Evolutionary conservation across 805 yeast species (phyloP), one percentile per base, ranked within the genome.

Genomic region (Hanseniaspora lachancei): DNA sequence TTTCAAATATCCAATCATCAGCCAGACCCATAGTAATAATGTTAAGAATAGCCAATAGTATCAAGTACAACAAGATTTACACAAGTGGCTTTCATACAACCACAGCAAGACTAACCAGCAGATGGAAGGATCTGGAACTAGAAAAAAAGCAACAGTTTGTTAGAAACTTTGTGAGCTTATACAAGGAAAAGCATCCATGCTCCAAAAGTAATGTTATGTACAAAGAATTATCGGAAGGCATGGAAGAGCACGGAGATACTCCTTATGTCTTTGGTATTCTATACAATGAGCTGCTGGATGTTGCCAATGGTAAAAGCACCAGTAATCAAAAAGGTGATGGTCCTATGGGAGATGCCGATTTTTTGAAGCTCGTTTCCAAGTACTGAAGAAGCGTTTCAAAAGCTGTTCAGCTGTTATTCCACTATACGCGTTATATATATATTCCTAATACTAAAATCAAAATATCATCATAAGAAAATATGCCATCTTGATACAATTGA

Each of bases 201-300:
- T 64, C 68, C 10, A 69, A 69, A 60, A 69, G 71, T 51, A 69
- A 70, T 57, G 64, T 63, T 12, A 63, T 62, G 65, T 68, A 68
- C 57, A 64, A 63, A 32, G 67, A 67, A n/a, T 48, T 70, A 32
- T 65, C 70, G 0, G 59, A 61, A 13, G 73, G 70, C 0, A 70
- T 70, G 73, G 71, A 69, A 9, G 72, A 68, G 46, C 60, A 62
- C 48, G 67, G 62, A 51, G 73, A 70, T 50, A 65, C 70, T 23
- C 73, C 73, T 20, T 63, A 70, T 32, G 66, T 69, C n/a, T 70
- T 68, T 57, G 73, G 73, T 2, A 58, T 70, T n/a, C 49, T 70
- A n/a, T 70, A 70, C 61, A 68, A 66, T 49, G 73, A 70, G 47
- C 60, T 70, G 15, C 56, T 62, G 55, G 59, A 63, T 40, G 61